Conservation (phyloP, 768 basidiomycete species). For the Phanerodontia chrysosporium region DNA sequence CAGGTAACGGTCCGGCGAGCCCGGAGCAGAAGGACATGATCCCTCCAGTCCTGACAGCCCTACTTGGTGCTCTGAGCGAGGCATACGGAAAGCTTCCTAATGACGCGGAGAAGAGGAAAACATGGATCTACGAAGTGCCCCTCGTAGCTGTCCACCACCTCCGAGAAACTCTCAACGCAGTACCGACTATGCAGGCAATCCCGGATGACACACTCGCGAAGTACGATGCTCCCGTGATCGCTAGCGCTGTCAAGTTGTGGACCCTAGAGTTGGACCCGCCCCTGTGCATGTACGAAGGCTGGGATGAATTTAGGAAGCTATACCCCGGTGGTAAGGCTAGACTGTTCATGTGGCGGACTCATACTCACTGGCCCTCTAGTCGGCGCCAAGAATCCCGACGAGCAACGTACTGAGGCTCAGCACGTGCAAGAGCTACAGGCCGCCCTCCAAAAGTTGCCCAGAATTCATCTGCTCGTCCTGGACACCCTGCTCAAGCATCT, state of each 20-base stretch:
- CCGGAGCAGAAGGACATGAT: constrained; percentile 51
- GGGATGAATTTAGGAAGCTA: constrained; percentile 87
- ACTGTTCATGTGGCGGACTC: neutral
- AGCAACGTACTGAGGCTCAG: constrained; percentile 50
- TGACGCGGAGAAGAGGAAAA: constrained; percentile 75
- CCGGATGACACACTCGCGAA: constrained; percentile 55
- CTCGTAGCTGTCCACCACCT: constrained; percentile 80
- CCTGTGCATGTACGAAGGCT: constrained; percentile 78
- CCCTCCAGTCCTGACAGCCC: constrained; percentile 68
- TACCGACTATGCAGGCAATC: constrained; percentile 50
- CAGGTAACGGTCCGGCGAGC: constrained; percentile 38
- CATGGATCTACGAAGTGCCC: constrained; percentile 95
- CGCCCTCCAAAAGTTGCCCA: constrained; percentile 68
- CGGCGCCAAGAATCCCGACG: constrained; percentile 53
- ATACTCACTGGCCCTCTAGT: constrained; percentile 29
- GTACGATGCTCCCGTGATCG: constrained; percentile 85
- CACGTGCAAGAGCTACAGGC: constrained; percentile 57
- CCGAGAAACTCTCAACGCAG: constrained; percentile 75
- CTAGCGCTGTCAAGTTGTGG: constrained; percentile 85
- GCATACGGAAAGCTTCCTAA: constrained; percentile 57
- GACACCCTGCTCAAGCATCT: constrained; percentile 77
- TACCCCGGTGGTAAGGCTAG: constrained; percentile 61
- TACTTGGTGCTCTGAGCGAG: constrained; percentile 60
- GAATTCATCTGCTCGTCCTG: constrained; percentile 76
- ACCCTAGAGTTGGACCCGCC: constrained; percentile 89